Percentiles rank a stretch among this genome's conserved stretches.
Evolutionary conservation across 2,329 filamentous ascomycete species (phyloP).

Genomic region (Paecilomyces formosus): DNA sequence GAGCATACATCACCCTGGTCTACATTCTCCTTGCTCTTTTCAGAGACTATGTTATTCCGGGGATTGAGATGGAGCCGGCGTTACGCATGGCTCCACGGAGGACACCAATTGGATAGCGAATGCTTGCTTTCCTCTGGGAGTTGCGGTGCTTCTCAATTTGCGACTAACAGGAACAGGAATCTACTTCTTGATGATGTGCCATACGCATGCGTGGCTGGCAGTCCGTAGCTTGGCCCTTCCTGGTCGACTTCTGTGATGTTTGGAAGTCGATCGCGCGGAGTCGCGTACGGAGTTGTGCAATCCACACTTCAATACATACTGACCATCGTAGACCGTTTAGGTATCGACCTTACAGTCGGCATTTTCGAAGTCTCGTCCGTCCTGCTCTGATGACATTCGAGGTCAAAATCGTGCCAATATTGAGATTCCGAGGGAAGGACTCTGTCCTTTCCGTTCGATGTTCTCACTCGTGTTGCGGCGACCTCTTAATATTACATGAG

Average conservation of each 20-base stretch:
- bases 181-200: not conserved
- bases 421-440: conserved; percentile 16
- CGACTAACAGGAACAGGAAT: not conserved
- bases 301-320: not conserved
- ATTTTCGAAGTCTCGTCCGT: conserved; percentile 40
- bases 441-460: conserved; percentile 15
- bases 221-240: not conserved
- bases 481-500: conserved; percentile 22
- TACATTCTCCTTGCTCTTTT: not conserved
- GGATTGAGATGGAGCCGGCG: not conserved
- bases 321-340: not conserved
- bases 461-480: conserved; percentile 39
- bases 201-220: not conserved
- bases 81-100: not conserved
- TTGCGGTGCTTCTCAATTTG: not conserved
- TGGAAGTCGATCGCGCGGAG: not conserved
- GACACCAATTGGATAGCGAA: not conserved
- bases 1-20: conserved; percentile 27
- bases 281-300: not conserved
- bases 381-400: conserved; percentile 33
- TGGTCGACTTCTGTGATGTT: not conserved
- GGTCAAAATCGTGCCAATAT: conserved; percentile 40
- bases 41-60: not conserved
- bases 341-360: conserved; percentile 15
- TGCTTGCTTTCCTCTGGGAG: not conserved